These are phyloP conservation scores for Andrographis paniculata DNA, from an alignment of 305 asterid species.

Conservation along the genomic window DNA sequence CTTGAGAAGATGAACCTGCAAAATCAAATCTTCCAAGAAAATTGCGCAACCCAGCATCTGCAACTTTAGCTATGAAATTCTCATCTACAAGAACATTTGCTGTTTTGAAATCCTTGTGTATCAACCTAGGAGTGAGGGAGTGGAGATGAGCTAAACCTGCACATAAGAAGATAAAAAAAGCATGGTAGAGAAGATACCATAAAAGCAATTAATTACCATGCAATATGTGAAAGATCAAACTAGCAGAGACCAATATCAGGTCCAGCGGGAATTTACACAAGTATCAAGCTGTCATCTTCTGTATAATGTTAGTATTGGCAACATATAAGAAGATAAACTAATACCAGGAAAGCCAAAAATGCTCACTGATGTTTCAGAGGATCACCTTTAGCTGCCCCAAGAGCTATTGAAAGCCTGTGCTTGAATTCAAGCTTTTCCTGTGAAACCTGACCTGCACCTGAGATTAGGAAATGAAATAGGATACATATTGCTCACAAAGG, in stretches of 20 bases:
- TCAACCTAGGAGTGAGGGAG: conserved; percentile 76
- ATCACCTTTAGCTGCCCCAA: conserved; percentile 99
- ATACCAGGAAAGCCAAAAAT: conserved; percentile 79
- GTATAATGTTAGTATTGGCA: conserved; percentile 22
- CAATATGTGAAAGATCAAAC: conserved; percentile 14
- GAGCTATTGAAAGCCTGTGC: conserved; percentile 91
- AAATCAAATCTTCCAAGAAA: conserved; percentile 75
- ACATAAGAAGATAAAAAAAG: conserved; percentile 12
- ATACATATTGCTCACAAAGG: conserved; percentile 3
- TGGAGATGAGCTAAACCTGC: conserved; percentile 82
- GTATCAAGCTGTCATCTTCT: conserved; percentile 25
- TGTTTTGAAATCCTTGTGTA: conserved; percentile 89
- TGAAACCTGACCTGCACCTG: conserved; percentile 81
- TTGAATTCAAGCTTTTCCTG: conserved; percentile 90
- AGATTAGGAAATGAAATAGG: conserved; percentile 15
- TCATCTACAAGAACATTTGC: conserved; percentile 90
- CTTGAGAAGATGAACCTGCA: conserved; percentile 70
- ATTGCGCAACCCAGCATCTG: conserved; percentile 87
- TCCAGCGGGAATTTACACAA: conserved; percentile 20
- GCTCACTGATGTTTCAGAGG: conserved; percentile 96
- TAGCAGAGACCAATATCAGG: conserved; percentile 16
- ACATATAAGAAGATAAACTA: conserved; percentile 37
- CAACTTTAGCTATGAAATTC: conserved; percentile 81
- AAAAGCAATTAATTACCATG: conserved; percentile 13
- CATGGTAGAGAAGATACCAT: conserved; percentile 20